Conservation (phyloP, 2,329 filamentous ascomycete species). For the Colletotrichum tropicicola region DNA sequence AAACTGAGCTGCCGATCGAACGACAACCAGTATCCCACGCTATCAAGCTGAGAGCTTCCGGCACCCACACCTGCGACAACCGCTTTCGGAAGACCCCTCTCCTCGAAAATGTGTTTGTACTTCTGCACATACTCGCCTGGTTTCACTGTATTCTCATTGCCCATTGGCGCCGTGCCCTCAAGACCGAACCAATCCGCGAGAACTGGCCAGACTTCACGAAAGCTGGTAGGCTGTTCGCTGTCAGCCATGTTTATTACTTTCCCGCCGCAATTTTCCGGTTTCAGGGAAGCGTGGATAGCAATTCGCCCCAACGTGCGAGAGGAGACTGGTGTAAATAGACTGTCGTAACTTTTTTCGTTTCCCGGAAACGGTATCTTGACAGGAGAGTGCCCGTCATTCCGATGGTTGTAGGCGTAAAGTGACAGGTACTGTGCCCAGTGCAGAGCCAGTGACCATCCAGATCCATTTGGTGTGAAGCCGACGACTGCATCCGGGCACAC, state of each 20-base stretch:
- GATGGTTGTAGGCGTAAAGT: slow-evolving; percentile 42
- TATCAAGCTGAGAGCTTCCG: slow-evolving; percentile 49
- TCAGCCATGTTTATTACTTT: slow-evolving; percentile 45
- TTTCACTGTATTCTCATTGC: slow-evolving; percentile 1
- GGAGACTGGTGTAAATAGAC: slow-evolving; percentile 43
- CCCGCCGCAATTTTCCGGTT: slow-evolving; percentile 36
- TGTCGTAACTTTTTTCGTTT: slow-evolving; percentile 33
- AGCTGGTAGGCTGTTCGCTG: slow-evolving; percentile 35
- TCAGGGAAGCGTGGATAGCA: slow-evolving; percentile 40
- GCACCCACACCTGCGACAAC: slow-evolving; percentile 43
- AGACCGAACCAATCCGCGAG: slow-evolving; percentile 43
- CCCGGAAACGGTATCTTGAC: slow-evolving; percentile 40
- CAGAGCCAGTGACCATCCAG: slow-evolving; percentile 44
- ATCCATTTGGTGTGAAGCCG: slow-evolving; percentile 49
- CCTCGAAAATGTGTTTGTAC: slow-evolving; percentile 39
- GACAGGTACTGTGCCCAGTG: slow-evolving; percentile 51
- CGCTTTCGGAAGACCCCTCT: slow-evolving; percentile 36
- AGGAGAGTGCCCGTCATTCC: neutral
- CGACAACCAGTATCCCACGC: slow-evolving; percentile 54
- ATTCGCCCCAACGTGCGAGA: slow-evolving; percentile 39
- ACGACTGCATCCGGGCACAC: slow-evolving; percentile 48
- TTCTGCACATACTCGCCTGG: slow-evolving; percentile 43
- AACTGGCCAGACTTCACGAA: slow-evolving; percentile 41
- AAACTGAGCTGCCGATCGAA: slow-evolving; percentile 58
- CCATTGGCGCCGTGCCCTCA: slow-evolving; percentile 34